Conservation (phyloP, 108 stramenopile genomes). For the Pseudonitzschia multiseries region DNA sequence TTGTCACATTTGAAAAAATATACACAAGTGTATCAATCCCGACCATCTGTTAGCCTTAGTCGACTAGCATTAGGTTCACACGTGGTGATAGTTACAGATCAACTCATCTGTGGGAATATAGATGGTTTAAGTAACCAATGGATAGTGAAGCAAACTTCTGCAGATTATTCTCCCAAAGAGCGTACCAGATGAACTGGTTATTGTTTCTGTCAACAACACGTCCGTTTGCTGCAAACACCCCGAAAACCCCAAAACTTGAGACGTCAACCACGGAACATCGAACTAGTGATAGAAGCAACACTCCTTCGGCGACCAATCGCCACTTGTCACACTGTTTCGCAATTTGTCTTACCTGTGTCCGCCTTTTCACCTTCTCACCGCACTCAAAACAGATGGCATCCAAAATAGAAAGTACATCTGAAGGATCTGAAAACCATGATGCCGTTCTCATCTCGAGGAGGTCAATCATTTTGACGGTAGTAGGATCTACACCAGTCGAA, state of each 20-base stretch:
- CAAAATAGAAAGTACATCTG: constrained; percentile 6
- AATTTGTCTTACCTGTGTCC: not conserved
- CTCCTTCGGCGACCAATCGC: not conserved
- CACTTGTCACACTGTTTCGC: not conserved
- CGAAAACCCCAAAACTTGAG: not conserved
- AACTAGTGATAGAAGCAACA: not conserved
- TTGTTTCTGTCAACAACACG: not conserved
- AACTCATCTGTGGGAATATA: not conserved
- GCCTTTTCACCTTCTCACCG: constrained; percentile 15
- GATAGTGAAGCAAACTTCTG: not conserved
- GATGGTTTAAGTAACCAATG: constrained; percentile 6
- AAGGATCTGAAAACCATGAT: constrained; percentile 22
- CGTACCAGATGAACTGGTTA: not conserved
- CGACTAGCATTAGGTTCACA: constrained; percentile 29
- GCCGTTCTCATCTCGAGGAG: constrained; percentile 55
- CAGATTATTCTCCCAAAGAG: not conserved
- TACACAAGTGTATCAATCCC: constrained; percentile 1
- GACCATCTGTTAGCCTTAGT: constrained; percentile 33
- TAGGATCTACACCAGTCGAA: constrained; percentile 49
- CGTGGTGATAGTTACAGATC: not conserved
- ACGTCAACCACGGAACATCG: not conserved
- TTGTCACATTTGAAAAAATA: not conserved
- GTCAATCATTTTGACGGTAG: constrained; percentile 59
- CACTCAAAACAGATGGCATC: constrained; percentile 38
- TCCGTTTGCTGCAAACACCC: not conserved